Conservation (phyloP, 1,139 yeast genomes). For the Yamadazyma oceani region DNA sequence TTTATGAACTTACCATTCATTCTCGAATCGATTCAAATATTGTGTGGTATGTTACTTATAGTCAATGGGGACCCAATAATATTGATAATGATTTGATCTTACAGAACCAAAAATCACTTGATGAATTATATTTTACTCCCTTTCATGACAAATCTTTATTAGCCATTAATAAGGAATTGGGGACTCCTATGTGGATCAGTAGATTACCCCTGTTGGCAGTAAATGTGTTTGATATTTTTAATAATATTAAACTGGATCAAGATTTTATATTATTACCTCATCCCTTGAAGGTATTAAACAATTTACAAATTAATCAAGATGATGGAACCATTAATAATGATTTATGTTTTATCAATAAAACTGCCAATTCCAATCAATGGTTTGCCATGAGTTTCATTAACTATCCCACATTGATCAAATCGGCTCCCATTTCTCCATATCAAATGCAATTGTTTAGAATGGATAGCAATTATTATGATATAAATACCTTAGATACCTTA, state of each 20-base stretch:
- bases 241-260: conserved; percentile 22
- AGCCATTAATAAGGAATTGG: conserved; percentile 64
- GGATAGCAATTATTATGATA: conserved; percentile 13
- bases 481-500: conserved; percentile 18
- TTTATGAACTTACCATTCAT: conserved; percentile 44
- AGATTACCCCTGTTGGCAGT: conserved; percentile 67
- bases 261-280: conserved; percentile 61
- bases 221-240: conserved; percentile 69
- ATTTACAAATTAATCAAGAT: conserved; percentile 28
- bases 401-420: conserved; percentile 78
- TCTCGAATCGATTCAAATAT: conserved; percentile 60
- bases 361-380: conserved; percentile 68
- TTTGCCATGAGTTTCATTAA: conserved; percentile 77
- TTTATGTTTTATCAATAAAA: conserved; percentile 62
- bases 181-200: conserved; percentile 79
- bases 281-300: conserved; percentile 51
- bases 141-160: conserved; percentile 70
- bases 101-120: conserved; percentile 55
- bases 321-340: conserved; percentile 30
- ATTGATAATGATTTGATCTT: conserved; percentile 67
- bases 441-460: conserved; percentile 38
- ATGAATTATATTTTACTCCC: conserved; percentile 79
- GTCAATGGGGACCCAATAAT: conserved; percentile 93
- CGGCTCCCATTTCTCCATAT: conserved; percentile 71
- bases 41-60: conserved; percentile 83